Evolutionary conservation across 768 basidiomycete species (phyloP).

Genomic region (Termitomyces sp.): DNA sequence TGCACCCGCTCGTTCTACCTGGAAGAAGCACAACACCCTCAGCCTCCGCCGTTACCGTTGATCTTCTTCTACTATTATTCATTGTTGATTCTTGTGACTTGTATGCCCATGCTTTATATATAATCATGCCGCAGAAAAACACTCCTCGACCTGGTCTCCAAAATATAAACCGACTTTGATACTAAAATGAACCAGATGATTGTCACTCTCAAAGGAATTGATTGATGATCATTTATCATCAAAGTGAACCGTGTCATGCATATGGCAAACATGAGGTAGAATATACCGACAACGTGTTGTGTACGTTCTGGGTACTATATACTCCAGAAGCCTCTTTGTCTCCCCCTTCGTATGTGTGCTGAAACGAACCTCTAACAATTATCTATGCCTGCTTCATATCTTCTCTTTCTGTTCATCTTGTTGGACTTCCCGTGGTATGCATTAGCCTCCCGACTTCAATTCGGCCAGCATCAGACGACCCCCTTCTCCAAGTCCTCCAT

Average conservation of each 20-base stretch:
- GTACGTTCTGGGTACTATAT: not conserved
- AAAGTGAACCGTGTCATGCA: not conserved
- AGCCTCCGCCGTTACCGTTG: slow-evolving; percentile 86
- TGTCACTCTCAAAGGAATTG: not conserved
- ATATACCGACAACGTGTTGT: slow-evolving; percentile 7
- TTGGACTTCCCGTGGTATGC: slow-evolving; percentile 1
- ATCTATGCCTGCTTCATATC: slow-evolving; percentile 8
- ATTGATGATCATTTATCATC: not conserved
- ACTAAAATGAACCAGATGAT: not conserved
- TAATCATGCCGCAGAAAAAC: slow-evolving; percentile 11
- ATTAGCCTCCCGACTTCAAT: slow-evolving; percentile 12
- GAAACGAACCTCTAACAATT: slow-evolving; percentile 6
- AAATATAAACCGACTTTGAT: not conserved
- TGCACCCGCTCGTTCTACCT: slow-evolving; percentile 84
- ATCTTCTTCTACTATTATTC: slow-evolving; percentile 27
- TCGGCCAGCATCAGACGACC: not conserved
- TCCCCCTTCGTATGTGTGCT: slow-evolving; percentile 1
- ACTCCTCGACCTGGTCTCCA: not conserved
- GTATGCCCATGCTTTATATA: slow-evolving; percentile 19
- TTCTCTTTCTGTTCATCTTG: slow-evolving; percentile 4
- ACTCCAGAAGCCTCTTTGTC: not conserved
- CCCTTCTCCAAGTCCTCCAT: not conserved
- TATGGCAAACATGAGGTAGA: slow-evolving; percentile 13
- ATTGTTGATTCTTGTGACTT: slow-evolving; percentile 23
- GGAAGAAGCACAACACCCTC: slow-evolving; percentile 99